Evolutionary conservation across 768 basidiomycete genomes (phyloP), one percentile per base, ranked within the genome.

Genomic region (Leccinum subgranulosum): DNA sequence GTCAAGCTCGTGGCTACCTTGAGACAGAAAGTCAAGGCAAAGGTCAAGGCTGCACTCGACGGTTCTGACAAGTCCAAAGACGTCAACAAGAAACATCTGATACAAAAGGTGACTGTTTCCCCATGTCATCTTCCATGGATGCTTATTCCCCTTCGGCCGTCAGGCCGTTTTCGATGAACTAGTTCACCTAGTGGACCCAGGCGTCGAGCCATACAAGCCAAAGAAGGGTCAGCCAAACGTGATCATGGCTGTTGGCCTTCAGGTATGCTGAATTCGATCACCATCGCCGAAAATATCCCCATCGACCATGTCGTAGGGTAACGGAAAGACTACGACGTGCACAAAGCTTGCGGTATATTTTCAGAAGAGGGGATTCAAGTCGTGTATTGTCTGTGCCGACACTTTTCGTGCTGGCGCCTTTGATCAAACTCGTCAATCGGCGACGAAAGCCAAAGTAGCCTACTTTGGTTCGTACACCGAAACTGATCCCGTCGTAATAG

Each of bases 381-480:
- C 95, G 12, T 92, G 88, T 59, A 94, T 99, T 54, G 96, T 99
- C 63, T 99, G 97, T 67, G 97, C 97, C 21, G 97, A 99, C 74
- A 99, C 97, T 0, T 99, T 99, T 80, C 91, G 97, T 76, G 97
- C 97, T 3, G 97, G 97, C 52, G 97, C 97, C 36, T 99, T 99
- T 74, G 97, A 99, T 75, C 97, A 99, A 73, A 93, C 97, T 11
- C 88, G 97, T 69, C 97, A 99, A 77, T 98, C 96, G 51, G 96
- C 97, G 19, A 97, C 94, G 14, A 96, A 97, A 73, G 97, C 97
- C 39, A 98, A 98, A 72, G 93, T 99, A 14, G 94, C 97, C 3
- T 99, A 97, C 81, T 99, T 94, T 75, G 97, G 97, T 21, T 94
- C 92, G 53, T 98, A 99, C 75, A 99, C 97, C 39, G 97, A 99